A percentile compares a stretch with the other conserved stretches of the same genome.
phyloP scores from a whole-genome alignment of 2,329 filamentous ascomycete genomes.

The Colletotrichum brevisporum region DNA sequence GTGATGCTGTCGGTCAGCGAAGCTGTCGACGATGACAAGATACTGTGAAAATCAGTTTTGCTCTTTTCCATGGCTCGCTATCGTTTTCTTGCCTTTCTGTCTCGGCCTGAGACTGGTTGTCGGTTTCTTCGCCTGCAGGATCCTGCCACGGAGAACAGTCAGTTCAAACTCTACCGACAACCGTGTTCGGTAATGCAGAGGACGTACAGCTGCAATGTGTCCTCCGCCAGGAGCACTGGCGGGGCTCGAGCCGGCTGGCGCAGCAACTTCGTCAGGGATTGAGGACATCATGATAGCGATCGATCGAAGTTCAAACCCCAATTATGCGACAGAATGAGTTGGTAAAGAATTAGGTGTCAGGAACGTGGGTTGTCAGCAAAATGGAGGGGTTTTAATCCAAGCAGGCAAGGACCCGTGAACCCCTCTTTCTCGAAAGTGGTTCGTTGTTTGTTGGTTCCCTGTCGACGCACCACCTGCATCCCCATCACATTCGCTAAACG shows the following conservation, averaged over 20 bases:
- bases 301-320: too few relatives aligned
- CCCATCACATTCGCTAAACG: neutral
- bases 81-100: neutral
- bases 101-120: neutral
- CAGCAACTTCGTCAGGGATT: too few relatives aligned
- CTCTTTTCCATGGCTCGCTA: neutral
- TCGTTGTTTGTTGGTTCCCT: neutral
- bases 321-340: too few relatives aligned
- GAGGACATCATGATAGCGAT: too few relatives aligned
- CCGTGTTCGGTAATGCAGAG: neutral
- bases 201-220: neutral
- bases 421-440: neutral
- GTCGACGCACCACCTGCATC: neutral
- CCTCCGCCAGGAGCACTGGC: too few relatives aligned
- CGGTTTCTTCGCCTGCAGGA: neutral
- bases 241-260: too few relatives aligned
- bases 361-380: neutral
- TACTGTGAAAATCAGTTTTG: neutral
- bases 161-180: neutral
- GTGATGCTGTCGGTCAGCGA: neutral
- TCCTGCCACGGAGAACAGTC: neutral
- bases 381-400: neutral
- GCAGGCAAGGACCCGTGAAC: neutral
- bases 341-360: neutral
- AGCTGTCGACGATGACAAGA: neutral